These are phyloP conservation scores for Hansfordia pulvinata DNA, from an alignment of 2,329 filamentous ascomycete genomes.

Conservation along the genomic window DNA sequence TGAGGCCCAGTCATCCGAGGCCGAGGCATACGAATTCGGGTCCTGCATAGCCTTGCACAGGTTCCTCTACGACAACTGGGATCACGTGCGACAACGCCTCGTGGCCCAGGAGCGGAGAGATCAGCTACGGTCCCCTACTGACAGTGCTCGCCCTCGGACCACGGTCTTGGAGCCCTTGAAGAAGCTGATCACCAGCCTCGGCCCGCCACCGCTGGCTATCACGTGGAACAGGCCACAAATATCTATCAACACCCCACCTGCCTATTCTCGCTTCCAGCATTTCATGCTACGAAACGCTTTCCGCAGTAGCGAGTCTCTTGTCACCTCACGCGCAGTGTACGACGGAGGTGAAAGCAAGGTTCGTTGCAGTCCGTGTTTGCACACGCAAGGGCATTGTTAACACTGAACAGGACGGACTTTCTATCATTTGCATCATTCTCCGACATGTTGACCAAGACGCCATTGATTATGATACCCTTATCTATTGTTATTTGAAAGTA, in stretches of 20 bases:
- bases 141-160: constrained; percentile 35
- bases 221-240: constrained; percentile 57
- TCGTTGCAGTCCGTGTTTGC: constrained; percentile 4
- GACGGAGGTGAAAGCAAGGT: constrained; percentile 59
- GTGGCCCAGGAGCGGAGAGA: constrained; percentile 45
- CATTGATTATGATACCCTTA: constrained; percentile 50
- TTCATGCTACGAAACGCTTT: constrained; percentile 62
- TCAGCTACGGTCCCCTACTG: constrained; percentile 38
- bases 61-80: constrained; percentile 60
- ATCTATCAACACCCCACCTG: constrained; percentile 46
- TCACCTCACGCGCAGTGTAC: constrained; percentile 52
- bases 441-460: constrained; percentile 53
- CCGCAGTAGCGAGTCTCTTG: constrained; percentile 48
- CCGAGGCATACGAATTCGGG: constrained; percentile 47
- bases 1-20: no score
- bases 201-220: constrained; percentile 52
- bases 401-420: constrained; percentile 40
- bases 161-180: constrained; percentile 46
- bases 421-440: constrained; percentile 56
- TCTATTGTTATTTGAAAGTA: constrained; percentile 57
- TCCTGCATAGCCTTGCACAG: constrained; percentile 57
- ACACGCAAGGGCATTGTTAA: no score
- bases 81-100: constrained; percentile 52
- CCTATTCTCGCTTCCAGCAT: constrained; percentile 57
- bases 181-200: constrained; percentile 51